These are phyloP conservation scores for Citropsis articulata DNA, from an alignment of 345 rosid genomes.

Conservation along the genomic window DNA sequence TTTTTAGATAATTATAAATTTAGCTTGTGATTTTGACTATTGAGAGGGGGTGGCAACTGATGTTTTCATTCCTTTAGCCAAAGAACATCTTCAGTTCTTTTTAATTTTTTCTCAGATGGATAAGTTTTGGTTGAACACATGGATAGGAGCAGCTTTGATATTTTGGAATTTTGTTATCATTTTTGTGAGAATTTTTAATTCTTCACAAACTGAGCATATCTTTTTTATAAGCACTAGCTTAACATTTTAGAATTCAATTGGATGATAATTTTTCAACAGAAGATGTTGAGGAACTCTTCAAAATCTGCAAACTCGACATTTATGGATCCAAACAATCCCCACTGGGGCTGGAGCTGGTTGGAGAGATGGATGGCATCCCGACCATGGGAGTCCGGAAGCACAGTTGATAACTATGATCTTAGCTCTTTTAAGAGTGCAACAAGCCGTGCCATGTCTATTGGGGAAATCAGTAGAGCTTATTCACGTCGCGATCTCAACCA, in stretches of 20 bases:
- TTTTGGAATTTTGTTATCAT: background rate
- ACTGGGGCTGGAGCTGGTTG: conserved; percentile 99
- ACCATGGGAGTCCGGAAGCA: conserved; percentile 62
- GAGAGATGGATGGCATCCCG: conserved; percentile 91
- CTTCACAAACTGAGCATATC: background rate
- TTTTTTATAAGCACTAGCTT: background rate
- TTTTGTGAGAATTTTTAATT: background rate
- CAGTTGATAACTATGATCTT: conserved; percentile 44
- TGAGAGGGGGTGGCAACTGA: background rate
- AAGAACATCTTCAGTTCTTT: background rate
- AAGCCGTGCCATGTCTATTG: conserved; percentile 44
- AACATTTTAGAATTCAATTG: background rate
- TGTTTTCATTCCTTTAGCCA: background rate
- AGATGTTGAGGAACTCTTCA: conserved; percentile 54
- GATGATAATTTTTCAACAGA: conserved; percentile 37
- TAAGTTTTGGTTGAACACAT: background rate
- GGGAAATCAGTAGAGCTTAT: conserved; percentile 49
- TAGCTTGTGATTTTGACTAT: background rate
- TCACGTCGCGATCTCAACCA: conserved; percentile 30
- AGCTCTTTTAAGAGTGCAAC: conserved; percentile 55
- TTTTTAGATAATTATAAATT: background rate
- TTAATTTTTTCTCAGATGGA: background rate
- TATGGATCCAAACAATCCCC: conserved; percentile 69
- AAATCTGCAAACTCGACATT: conserved; percentile 49
- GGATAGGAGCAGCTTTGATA: background rate